Base-by-base conservation (phyloP, 1,284 basidiomycete genomes). In the Inonotus obliquus region DNA sequence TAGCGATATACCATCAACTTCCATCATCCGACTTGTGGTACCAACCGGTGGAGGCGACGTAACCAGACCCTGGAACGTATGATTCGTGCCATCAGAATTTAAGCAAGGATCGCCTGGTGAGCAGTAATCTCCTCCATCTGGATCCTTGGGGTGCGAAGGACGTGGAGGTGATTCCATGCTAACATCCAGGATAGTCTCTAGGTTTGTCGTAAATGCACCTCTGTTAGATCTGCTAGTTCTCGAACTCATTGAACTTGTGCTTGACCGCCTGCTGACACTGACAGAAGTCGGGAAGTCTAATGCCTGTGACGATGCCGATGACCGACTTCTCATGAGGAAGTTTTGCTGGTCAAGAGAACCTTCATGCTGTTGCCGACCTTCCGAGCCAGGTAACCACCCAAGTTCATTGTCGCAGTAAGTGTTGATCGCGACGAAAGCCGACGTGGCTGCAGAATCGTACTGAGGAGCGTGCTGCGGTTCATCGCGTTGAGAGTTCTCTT, bases 1-100 rank as follows among this genome's bases (percentile, higher is more conserved):
- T 4, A 86, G 86, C 9, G 85, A 86, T 55, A 89, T 76, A 14
- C 81, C 83, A 64, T 89, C 86, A 61, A 88, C 86, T 73, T 86
- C 84, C 61, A 82, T 82, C 66, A 83, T 75, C 64, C 2, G 10
- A 38, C 25, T 19, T n/a, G 23, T 19, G 19, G 5, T 7, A n/a
- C 32, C n/a, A 80, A 80, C 2, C 79, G 79, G 5, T 76, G 76
- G 41, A 70, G 62, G 27, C 73, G 47, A 49, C 4, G 13, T 4
- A 44, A 14, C 32, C 32, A 4, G 32, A 32, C 9, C 4, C 9
- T 9, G 32, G 4, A 9, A 32, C 32, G 32, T 32, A 9, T 32
- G 32, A 32, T 32, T 9, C 32, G 32, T 32, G 9, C 9, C 32
- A 4, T 9, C 32, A 4, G 32, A 32, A 32, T 4, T 32, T 4